A percentile compares a stretch with the other conserved stretches of the same genome.
Conservation (phyloP, 2,329 filamentous ascomycete genomes). For the Taxawa tesnikishii region DNA sequence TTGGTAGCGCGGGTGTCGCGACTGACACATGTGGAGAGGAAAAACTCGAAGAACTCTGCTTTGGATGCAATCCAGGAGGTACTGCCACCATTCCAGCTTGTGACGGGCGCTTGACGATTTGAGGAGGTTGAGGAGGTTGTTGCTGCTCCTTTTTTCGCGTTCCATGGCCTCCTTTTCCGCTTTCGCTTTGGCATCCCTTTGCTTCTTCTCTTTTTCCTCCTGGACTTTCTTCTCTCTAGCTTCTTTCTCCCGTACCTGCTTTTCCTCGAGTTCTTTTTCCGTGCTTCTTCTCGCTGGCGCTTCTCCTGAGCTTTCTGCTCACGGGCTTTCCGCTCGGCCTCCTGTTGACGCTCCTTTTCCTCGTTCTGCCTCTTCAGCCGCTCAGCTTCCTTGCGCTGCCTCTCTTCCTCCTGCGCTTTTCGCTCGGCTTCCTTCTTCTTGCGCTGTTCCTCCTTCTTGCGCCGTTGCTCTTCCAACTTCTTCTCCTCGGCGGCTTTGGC, state of each 20-base stretch:
- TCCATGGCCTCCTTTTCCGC: conserved; percentile 27
- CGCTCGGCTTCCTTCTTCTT: conserved; percentile 85
- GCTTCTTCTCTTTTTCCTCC: conserved; percentile 44
- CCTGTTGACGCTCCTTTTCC: conserved; percentile 73
- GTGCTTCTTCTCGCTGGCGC: conserved; percentile 57
- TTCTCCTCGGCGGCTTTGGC: conserved; percentile 64
- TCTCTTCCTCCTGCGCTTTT: conserved; percentile 83
- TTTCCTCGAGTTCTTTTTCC: conserved; percentile 60
- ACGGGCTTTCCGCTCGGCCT: conserved; percentile 70
- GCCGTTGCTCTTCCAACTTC: conserved; percentile 66
- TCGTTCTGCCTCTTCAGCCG: conserved; percentile 67
- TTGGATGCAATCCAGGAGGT: conserved; percentile 39
- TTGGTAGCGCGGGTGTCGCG: conserved; percentile 70
- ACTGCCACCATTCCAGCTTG: conserved; percentile 42
- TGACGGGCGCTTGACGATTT: conserved; percentile 45
- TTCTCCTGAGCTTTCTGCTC: conserved; percentile 73
- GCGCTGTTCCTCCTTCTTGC: conserved; percentile 77
- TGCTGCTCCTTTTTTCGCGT: conserved; percentile 28
- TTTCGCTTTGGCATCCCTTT: conserved; percentile 44
- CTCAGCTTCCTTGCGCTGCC: conserved; percentile 72
- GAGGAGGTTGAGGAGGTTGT: conserved; percentile 23
- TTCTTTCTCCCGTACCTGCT: conserved; percentile 57
- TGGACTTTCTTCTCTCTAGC: conserved; percentile 54
- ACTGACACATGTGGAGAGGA: conserved; percentile 70
- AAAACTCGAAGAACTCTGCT: conserved; percentile 41